Base-by-base conservation (phyloP, 2,329 filamentous ascomycete genomes). In the Tolypocladium cylindrosporum region DNA sequence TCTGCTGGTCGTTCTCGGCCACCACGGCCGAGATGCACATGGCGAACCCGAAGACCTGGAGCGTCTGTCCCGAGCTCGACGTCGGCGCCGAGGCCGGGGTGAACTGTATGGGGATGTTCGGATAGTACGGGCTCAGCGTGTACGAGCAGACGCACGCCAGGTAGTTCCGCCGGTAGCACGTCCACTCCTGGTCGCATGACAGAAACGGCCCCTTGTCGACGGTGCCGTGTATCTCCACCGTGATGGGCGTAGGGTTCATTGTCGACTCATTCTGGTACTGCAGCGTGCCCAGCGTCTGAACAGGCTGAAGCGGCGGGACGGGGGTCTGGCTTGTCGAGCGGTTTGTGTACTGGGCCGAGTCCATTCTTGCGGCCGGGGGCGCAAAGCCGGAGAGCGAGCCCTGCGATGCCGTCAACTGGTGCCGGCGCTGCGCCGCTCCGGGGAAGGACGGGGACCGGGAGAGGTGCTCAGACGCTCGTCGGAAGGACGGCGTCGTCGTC, bases 181-280 rank as follows among this genome's bases (percentile, higher is more conserved):
- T 96, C 91, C 91, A 96, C 65, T 92, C 90, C 21, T 83, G 80
- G 57, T 95, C 91, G 4, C 55, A 53, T 7, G 81, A 82, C 41
- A 86, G 77, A 69, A 96, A 96, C 74, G 96, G 95, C 0, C 91
- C 91, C 66, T 96, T 95, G 70, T 95, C 90, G 60, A 96, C 91
- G 65, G 85, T 87, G 41, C 89, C 90, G 37, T 86, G 80, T 62
- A 96, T 89, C 16, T 89, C 87, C 24, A 89, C 80, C 62, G 85
- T 86, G 63, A 94, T 79, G 1, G 78, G 75, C 2, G 76, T 36
- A 3, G 48, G 48, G 31, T 6, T 74, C 54, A 64, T 63, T 16
- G 64, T 69, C 8, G 67, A 70, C 54, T 89, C 81, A 4, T 73
- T 76, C 31, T 51, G 48, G 65, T 86, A 87, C 58, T 80, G 78